These are phyloP conservation scores for Prunus salicina DNA, from an alignment of 306 rosid genomes.

Conservation along the genomic window DNA sequence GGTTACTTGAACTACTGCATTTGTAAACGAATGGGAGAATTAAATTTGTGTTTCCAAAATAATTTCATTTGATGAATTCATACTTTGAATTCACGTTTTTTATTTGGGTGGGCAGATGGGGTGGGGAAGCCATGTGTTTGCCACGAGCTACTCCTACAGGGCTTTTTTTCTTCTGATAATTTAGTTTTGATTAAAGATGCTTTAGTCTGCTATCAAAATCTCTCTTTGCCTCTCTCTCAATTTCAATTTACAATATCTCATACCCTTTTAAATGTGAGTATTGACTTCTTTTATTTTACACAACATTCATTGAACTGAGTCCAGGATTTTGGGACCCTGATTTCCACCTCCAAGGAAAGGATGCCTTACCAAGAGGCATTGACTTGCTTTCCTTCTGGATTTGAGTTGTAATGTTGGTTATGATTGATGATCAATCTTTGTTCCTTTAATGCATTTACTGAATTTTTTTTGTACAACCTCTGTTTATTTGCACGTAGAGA, in stretches of 20 bases:
- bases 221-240: not conserved
- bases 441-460: constrained; percentile 17
- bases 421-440: constrained; percentile 8
- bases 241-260: not conserved
- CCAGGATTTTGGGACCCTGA: not conserved
- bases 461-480: constrained; percentile 24
- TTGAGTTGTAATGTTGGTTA: constrained; percentile 5
- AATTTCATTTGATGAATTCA: not conserved
- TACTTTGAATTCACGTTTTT: not conserved
- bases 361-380: constrained; percentile 3
- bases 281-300: not conserved
- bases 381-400: constrained; percentile 16
- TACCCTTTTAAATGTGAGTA: not conserved
- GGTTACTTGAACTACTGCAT: constrained; percentile 2
- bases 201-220: not conserved
- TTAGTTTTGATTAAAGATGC: not conserved
- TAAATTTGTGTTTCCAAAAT: not conserved
- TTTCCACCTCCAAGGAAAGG: not conserved
- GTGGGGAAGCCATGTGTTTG: too few relatives aligned
- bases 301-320: not conserved
- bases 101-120: too few relatives aligned
- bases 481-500: not conserved
- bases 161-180: not conserved
- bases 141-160: not conserved
- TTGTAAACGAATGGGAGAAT: not conserved